Evolutionary conservation across 805 yeast species (phyloP).

Genomic region (Myxozyma neotropica): DNA sequence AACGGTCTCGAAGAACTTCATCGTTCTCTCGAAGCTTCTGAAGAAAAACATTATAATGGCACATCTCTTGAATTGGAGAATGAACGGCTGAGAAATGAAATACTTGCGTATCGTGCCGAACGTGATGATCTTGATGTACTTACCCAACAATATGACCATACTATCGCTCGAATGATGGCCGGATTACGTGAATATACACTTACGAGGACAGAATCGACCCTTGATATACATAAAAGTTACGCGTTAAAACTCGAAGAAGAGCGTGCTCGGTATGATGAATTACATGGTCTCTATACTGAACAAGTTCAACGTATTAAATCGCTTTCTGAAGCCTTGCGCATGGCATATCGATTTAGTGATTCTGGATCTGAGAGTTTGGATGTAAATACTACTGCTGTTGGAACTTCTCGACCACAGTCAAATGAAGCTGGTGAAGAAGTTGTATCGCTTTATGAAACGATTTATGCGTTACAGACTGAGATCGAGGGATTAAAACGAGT

Average conservation of each 20-base stretch:
- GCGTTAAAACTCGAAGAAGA: constrained; percentile 15
- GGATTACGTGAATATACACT: constrained; percentile 25
- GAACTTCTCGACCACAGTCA: neutral
- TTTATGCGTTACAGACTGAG: constrained; percentile 21
- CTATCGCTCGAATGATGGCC: constrained; percentile 26
- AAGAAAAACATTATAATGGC: neutral
- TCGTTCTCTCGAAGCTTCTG: neutral
- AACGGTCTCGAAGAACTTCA: constrained; percentile 14
- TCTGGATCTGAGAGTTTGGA: neutral
- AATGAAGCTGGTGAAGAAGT: neutral
- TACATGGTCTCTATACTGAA: constrained; percentile 10
- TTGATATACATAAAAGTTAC: constrained; percentile 21
- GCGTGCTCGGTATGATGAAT: constrained; percentile 14
- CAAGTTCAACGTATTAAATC: constrained; percentile 19
- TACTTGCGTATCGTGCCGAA: constrained; percentile 10
- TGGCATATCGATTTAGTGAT: constrained; percentile 9
- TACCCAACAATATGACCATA: constrained; percentile 29
- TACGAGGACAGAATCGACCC: constrained; percentile 9
- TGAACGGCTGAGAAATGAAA: constrained; percentile 17
- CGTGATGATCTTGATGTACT: constrained; percentile 30
- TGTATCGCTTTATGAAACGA: neutral
- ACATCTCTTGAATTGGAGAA: constrained; percentile 17
- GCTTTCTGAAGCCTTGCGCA: constrained; percentile 15
- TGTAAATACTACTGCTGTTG: neutral
- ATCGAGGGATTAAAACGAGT: constrained; percentile 16